Base-by-base conservation (phyloP, 1,284 basidiomycete genomes). In the Sphagnurus paluster region DNA sequence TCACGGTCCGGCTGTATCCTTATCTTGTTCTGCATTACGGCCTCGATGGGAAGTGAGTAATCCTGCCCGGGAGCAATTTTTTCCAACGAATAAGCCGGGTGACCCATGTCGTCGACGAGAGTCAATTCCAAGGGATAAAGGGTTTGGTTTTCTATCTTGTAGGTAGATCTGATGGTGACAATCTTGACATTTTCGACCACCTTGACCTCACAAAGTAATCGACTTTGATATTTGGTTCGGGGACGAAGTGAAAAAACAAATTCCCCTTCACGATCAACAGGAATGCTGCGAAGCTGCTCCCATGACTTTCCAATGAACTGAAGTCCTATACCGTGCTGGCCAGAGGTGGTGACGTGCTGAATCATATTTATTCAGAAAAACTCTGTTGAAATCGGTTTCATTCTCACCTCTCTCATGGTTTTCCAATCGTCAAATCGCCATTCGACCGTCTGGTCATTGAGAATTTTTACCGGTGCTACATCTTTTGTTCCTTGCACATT, bases 401-500 rank as follows among this genome's bases (percentile, higher is more conserved):
- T 8, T 54, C 72, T 53, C 60, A 92, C 93, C 73, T 99, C 97
- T 63, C 97, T 85, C 71, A 93, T 88, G 6, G 87, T 86, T 66
- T 89, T 90, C 88, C 93, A 96, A 60, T 99, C 96, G 62, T 98
- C 94, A 60, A 99, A 99, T 47, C 94, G 77, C 97, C 97, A 99
- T 41, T 98, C 96, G 11, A 92, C 74, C 2, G 80, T 84, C 54
- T 89, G 79, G 35, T 89, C 88, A 54, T 95, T 82, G 23, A 77
- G 67, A 45, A 90, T 74, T 62, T 80, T 82, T 35, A 79, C 68
- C 40, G 75, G 66, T 25, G 70, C 65, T 5, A 67, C 60, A 46
- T 80, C 77, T 38, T 76, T 76, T 7, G 68, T 63, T 47, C 67
- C 70, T 19, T 62, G 62, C 50, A 65, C 76, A 33, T 76, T 76